Percentiles rank a stretch among this genome's conserved stretches.
Conservation (phyloP, 257 asterid genomes). For the Nyctanthes arbortristis region DNA sequence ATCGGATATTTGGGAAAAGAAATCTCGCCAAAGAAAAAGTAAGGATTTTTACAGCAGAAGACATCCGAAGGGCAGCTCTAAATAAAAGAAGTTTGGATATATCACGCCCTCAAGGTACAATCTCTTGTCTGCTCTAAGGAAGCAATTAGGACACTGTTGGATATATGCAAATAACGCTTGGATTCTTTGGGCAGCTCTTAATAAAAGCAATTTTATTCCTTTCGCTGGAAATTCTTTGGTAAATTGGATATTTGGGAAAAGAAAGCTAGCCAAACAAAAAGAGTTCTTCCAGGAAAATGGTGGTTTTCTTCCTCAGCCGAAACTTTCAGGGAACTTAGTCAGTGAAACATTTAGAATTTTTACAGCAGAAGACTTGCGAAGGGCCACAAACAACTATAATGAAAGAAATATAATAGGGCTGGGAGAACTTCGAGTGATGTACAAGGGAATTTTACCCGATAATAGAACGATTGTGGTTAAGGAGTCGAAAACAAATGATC, state of each 20-base stretch:
- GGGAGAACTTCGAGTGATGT: constrained; percentile 36
- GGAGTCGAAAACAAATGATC: constrained; percentile 27
- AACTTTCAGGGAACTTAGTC: constrained; percentile 25
- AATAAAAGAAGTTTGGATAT: too few species aligned
- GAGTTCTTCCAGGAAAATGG: constrained; percentile 46
- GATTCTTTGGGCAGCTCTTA: not conserved
- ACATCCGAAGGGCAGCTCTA: too few species aligned
- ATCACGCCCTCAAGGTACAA: too few species aligned
- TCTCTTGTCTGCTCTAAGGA: too few species aligned
- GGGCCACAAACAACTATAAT: constrained; percentile 43
- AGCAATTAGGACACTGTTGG: too few species aligned
- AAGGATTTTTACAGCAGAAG: too few species aligned
- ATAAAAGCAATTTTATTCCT: not conserved
- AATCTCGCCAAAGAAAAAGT: constrained; percentile 25
- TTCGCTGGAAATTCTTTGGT: constrained; percentile 26
- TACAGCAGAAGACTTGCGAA: constrained; percentile 35
- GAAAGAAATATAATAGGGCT: constrained; percentile 38
- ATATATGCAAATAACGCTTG: too few species aligned
- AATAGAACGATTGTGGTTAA: constrained; percentile 35
- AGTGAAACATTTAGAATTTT: constrained; percentile 28
- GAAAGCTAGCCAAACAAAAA: constrained; percentile 25
- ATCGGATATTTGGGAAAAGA: constrained; percentile 30
- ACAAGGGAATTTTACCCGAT: constrained; percentile 38
- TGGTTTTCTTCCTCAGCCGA: constrained; percentile 34
- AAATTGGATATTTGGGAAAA: constrained; percentile 29